phyloP scores from a whole-genome alignment of 305 asterid species.

The Ajuga reptans region DNA sequence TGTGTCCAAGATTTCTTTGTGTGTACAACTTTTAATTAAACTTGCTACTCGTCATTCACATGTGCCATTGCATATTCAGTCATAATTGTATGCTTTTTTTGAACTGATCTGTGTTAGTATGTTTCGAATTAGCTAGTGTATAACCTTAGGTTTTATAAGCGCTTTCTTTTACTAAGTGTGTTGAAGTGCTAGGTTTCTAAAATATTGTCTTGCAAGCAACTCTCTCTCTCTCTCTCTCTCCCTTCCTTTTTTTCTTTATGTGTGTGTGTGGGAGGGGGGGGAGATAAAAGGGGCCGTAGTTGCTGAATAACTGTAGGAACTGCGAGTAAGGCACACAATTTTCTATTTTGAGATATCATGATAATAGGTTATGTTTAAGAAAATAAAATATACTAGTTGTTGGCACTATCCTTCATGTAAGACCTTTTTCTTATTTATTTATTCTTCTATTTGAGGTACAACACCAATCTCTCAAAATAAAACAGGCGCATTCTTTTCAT shows the following conservation, averaged over 20 bases:
- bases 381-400: not conserved
- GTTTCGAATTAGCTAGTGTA: not conserved
- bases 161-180: not conserved
- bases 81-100: not conserved
- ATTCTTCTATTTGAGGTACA: slow-evolving; percentile 23
- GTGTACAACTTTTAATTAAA: not conserved
- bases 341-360: not conserved
- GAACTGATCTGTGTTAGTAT: not conserved
- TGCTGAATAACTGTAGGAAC: not conserved
- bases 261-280: no score
- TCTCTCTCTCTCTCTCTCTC: not conserved
- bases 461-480: slow-evolving; percentile 34
- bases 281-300: slow-evolving; percentile 1
- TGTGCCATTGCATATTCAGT: not conserved
- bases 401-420: not conserved
- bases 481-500: slow-evolving; percentile 42
- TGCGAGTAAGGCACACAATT: not conserved
- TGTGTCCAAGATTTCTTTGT: not conserved
- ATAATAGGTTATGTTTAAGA: not conserved
- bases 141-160: not conserved
- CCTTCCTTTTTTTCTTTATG: not conserved
- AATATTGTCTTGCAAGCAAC: not conserved
- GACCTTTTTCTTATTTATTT: not conserved
- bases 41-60: not conserved
- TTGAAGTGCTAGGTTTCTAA: not conserved